A percentile compares a stretch with the other conserved stretches of the same genome.
Evolutionary conservation across 2,329 filamentous ascomycete species (phyloP).

Genomic region (Alternaria conjuncta): DNA sequence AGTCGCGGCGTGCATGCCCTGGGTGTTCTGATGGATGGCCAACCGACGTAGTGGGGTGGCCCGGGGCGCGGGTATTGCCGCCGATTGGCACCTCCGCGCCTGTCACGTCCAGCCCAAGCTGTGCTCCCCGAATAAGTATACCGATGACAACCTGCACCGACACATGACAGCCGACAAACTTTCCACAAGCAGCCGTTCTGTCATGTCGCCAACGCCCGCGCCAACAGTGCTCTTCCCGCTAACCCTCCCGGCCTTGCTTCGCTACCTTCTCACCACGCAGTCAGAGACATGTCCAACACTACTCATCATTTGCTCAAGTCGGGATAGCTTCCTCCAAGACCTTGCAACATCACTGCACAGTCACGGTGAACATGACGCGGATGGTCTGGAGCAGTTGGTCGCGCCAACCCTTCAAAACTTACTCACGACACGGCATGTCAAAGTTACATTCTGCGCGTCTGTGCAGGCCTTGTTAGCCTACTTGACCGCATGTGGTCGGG

Average conservation of each 20-base stretch:
- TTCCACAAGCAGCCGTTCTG: background rate
- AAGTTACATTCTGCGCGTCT: constrained; percentile 74
- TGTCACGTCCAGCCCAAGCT: background rate
- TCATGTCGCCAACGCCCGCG: constrained; percentile 22
- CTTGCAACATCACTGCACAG: constrained; percentile 59
- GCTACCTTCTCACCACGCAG: constrained; percentile 64
- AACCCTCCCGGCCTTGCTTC: constrained; percentile 62
- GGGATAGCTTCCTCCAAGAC: constrained; percentile 67
- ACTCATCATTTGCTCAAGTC: constrained; percentile 73
- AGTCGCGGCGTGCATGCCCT: constrained; percentile 31
- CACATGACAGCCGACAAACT: constrained; percentile 13
- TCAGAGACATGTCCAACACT: constrained; percentile 64
- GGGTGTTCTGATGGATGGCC: constrained; percentile 12
- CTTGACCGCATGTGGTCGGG: constrained; percentile 59
- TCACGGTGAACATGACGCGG: constrained; percentile 9
- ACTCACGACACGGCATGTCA: constrained; percentile 71
- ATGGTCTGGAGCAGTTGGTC: constrained; percentile 54
- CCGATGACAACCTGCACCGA: constrained; percentile 8
- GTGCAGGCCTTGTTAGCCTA: constrained; percentile 80
- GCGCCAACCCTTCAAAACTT: constrained; percentile 72
- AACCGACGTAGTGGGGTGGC: constrained; percentile 10
- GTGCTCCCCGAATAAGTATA: constrained; percentile 3
- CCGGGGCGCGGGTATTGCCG: constrained; percentile 15
- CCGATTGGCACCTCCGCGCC: constrained; percentile 7
- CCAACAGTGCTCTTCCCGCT: constrained; percentile 50